phyloP scores from a whole-genome alignment of 2,329 filamentous ascomycete genomes.

The Alternaria triticina region DNA sequence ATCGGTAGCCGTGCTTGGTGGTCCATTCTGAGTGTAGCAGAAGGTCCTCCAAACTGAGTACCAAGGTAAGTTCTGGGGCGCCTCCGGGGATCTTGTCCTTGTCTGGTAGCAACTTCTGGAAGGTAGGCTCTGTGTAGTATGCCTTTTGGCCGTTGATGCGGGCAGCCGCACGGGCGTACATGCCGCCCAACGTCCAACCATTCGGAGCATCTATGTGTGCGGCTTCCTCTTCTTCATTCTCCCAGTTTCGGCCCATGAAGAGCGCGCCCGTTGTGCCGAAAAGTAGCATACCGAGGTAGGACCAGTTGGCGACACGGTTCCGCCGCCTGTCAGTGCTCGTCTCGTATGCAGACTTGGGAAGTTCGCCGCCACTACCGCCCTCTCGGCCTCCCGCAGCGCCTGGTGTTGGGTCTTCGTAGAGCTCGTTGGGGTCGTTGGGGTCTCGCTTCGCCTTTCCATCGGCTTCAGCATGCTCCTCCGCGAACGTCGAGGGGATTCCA shows the following conservation, averaged over 20 bases:
- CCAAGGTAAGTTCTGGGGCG: slow-evolving; percentile 87
- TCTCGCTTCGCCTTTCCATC: slow-evolving; percentile 42
- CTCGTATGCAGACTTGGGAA: slow-evolving; percentile 81
- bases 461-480: slow-evolving; percentile 66
- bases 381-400: slow-evolving; percentile 54
- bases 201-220: slow-evolving; percentile 74
- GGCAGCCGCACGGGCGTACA: slow-evolving; percentile 81
- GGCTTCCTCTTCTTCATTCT: slow-evolving; percentile 72
- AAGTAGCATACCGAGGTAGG: slow-evolving; percentile 68
- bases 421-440: slow-evolving; percentile 52
- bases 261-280: slow-evolving; percentile 65
- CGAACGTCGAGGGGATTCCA: slow-evolving; percentile 90
- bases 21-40: slow-evolving; percentile 95
- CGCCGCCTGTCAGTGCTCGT: slow-evolving; percentile 88
- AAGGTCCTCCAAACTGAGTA: slow-evolving; percentile 90
- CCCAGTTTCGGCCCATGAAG: slow-evolving; percentile 90
- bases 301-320: slow-evolving; percentile 75
- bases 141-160: slow-evolving; percentile 77
- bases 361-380: slow-evolving; percentile 63
- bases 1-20: slow-evolving; percentile 90
- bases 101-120: slow-evolving; percentile 89
- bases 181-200: slow-evolving; percentile 76
- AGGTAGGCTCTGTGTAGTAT: slow-evolving; percentile 96
- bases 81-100: slow-evolving; percentile 63
- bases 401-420: slow-evolving; percentile 59